phyloP scores from a whole-genome alignment of 2,329 filamentous ascomycete genomes.

The Pseudopithomyces maydicus region DNA sequence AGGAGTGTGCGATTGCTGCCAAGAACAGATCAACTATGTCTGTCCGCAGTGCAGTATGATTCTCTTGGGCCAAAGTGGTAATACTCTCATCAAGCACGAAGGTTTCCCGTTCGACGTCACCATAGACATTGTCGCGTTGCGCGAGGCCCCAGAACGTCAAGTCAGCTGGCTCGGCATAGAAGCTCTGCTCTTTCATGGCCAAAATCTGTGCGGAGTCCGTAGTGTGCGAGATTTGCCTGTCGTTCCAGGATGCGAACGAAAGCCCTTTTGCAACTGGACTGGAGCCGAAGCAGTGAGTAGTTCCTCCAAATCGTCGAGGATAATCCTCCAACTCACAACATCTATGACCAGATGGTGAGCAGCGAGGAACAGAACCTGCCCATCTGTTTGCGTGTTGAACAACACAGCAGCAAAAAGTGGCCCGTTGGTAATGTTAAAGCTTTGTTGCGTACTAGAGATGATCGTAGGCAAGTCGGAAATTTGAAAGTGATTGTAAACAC shows the following conservation, averaged over 20 bases:
- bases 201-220: constrained; percentile 14
- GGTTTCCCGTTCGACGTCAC: constrained; percentile 34
- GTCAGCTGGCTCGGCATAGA: constrained; percentile 25
- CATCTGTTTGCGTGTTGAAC: constrained; percentile 17
- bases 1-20: constrained; percentile 60
- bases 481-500: constrained; percentile 15
- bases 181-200: constrained; percentile 12
- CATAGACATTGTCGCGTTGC: constrained; percentile 32
- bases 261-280: constrained; percentile 23
- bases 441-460: constrained; percentile 29
- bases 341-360: constrained; percentile 42
- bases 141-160: constrained; percentile 39
- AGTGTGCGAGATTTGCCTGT: constrained; percentile 29
- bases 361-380: constrained; percentile 35
- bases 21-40: constrained; percentile 61
- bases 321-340: constrained; percentile 40
- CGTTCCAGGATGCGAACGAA: constrained; percentile 37
- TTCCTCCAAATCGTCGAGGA: constrained; percentile 40
- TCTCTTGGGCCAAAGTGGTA: constrained; percentile 26
- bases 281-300: constrained; percentile 20
- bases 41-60: constrained; percentile 54
- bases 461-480: constrained; percentile 14
- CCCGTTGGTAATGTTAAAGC: constrained; percentile 33
- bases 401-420: constrained; percentile 36
- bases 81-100: constrained; percentile 27